Evolutionary conservation across 305 asterid species (phyloP), one percentile per base, ranked within the genome.

Genomic region (Solanum aculeatissimum): DNA sequence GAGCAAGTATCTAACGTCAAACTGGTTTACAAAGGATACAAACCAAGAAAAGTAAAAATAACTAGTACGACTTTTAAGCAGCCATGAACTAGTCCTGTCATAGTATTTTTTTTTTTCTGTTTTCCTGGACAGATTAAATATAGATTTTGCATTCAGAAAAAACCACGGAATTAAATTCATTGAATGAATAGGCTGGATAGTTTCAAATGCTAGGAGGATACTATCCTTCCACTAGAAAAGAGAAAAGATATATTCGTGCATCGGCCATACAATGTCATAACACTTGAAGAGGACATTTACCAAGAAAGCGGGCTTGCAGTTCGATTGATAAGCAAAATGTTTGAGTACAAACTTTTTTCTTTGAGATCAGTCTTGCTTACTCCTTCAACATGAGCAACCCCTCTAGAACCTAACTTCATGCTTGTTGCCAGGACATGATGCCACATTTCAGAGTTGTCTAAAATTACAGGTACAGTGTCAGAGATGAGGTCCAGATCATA

Each of bases 241-340:
- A 82, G 25, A 68, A 62, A 69, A 47, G 38, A 82, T 6, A 35
- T 35, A 19, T 47, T 32, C 47, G 21, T 14, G 72, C 45, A 66
- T 6, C 70, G 19, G 58, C 42, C 81, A 83, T 42, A n/a, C 63
- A 49, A 27, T 25, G 21, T 29, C 65, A 18, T 27, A 77, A 27
- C 13, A 51, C 65, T 77, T 78, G 1, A 53, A 71, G 4, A 35
- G 58, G 32, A 80, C 14, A 74, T 91, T 88, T 92, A 90, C 98
- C 99, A 97, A 42, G 98, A 88, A 54, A 97, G 92, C 83, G 97
- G 98, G 79, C 93, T 95, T 72, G 99, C 98, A 14, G 98, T 95
- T 87, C 98, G 96, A 86, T 97, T 95, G 75, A 97, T 91, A 85
- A 97, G 98, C 89, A 97, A 86, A 84, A 95, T 92, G 88, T 93